Conservation (phyloP, 2,329 filamentous ascomycete species). For the Ciborinia camelliae region DNA sequence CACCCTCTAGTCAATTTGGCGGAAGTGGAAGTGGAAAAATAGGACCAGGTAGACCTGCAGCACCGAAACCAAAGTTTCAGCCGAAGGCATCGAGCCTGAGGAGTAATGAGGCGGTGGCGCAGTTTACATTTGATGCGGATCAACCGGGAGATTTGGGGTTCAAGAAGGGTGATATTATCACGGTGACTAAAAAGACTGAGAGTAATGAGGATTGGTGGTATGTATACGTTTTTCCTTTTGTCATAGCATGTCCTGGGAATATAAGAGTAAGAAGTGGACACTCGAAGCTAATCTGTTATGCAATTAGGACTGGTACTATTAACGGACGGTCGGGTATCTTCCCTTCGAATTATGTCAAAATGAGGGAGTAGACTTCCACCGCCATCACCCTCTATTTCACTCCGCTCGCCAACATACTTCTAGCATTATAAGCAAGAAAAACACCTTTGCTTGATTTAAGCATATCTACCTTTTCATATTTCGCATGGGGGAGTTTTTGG, state of each 20-base stretch:
- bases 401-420: not conserved
- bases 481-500: not conserved
- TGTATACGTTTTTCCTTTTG: conserved; percentile 37
- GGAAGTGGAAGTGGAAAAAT: conserved; percentile 39
- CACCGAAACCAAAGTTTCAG: conserved; percentile 82
- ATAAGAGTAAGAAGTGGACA: not conserved
- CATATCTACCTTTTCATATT: not conserved
- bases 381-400: not conserved
- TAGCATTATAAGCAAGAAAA: not conserved
- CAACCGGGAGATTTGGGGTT: conserved; percentile 91
- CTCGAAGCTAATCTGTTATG: not conserved
- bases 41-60: conserved; percentile 74
- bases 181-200: conserved; percentile 89
- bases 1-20: conserved; percentile 32
- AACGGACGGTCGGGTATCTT: conserved; percentile 87
- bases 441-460: not conserved
- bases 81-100: conserved; percentile 54
- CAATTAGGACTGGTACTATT: conserved; percentile 76
- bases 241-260: not conserved
- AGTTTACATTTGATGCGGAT: conserved; percentile 93
- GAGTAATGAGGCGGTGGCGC: conserved; percentile 80
- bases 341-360: conserved; percentile 75
- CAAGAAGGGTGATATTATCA: conserved; percentile 96
- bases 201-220: conserved; percentile 95
- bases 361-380: conserved; percentile 47